Base-by-base conservation (phyloP, 805 yeast species). In the Nakazawaea holstii region DNA sequence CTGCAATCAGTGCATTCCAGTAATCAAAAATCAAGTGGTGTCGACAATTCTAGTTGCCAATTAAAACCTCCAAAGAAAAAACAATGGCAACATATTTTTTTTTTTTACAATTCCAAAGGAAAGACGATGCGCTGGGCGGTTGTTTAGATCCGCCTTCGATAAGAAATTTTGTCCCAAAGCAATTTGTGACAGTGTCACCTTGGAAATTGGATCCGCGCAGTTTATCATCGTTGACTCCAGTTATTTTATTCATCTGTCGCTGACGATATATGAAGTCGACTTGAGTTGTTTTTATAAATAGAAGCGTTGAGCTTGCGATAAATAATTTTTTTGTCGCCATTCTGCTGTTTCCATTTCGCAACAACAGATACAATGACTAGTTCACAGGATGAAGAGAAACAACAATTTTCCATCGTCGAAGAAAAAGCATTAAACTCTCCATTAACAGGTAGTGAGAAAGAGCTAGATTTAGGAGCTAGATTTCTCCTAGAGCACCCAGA, bases 401-500 rank as follows among this genome's bases (percentile, higher is more conserved):
- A 20, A 32, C 37, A 17, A 17, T 41, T 20, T 26, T 17, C 36
- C 29, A 9, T 15, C 7, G 24, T 42, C 14, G 45, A 42, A 13
- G 45, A 42, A 26, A 35, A 42, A 26, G 17, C 37, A 7, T 13
- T 24, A 30, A n/a, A 8, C 15, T 10, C 14, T 4, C 10, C 17
- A 30, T 33, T 28, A 24, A 28, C 42, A 5, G 10, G 10, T 8
- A 30, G 35, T 9, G 52, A 51, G 20, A 35, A 35, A 35, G 45
- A 52, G 9, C 8, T 53, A 20, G 63, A 59, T 53, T 46, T 51
- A 15, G 63, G 63, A 47, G 63, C 61, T 15, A 50, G 41, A 39
- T 59, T 43, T 32, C 45, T 59, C 32, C 10, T 49, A 14, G 59
- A 56, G 30, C 59, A 57, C 40, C 56, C 59, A 10, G 54, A 60